Evolutionary conservation across 768 basidiomycete genomes (phyloP), one percentile per base, ranked within the genome.

Genomic region (Pleurotus citrinopileatus): DNA sequence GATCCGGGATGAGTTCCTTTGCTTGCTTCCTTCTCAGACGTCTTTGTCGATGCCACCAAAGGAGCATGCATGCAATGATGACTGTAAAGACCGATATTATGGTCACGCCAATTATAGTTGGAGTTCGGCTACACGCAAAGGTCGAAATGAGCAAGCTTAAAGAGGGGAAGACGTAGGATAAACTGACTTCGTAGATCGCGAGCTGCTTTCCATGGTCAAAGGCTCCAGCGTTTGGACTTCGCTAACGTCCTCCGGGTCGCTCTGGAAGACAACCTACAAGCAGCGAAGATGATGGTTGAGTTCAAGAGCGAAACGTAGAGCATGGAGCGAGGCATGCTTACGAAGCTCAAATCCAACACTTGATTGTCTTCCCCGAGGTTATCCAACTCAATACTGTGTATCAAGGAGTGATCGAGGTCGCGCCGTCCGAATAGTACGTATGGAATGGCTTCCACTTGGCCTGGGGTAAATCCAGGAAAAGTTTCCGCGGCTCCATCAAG

Each of bases 211-310:
- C 34, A 34, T 51, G 34, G 12, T 45, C 7, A n/a, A 12, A 51
- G 22, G 19, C 20, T 37, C 29, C 15, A n/a, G n/a, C n/a, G n/a
- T 47, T 15, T 12, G 44, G 22, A 26, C 26, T 29, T 47, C 45
- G 4, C 28, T 17, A 17, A 32, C n/a, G 28, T 17, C 25, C 5
- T 17, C 15, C 25, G n/a, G 20, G 27, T 47, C 27, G 29, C 28
- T 23, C 45, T 47, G 27, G 15, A 47, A 17, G 45, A 47, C 45
- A 26, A 47, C 23, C 45, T 47, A 62, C 70, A 81, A 28, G 88
- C 79, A 6, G 72, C 69, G 25, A 76, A 67, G 52, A 73, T 70
- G 52, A 76, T 71, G 65, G 69, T 63, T 68, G 70, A 65, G 57
- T 59, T 27, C 45, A 65, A 55, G 53, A 67, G 48, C 59, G 45